Evolutionary conservation across 2,329 filamentous ascomycete species (phyloP).

Genomic region (Septoria linicola): DNA sequence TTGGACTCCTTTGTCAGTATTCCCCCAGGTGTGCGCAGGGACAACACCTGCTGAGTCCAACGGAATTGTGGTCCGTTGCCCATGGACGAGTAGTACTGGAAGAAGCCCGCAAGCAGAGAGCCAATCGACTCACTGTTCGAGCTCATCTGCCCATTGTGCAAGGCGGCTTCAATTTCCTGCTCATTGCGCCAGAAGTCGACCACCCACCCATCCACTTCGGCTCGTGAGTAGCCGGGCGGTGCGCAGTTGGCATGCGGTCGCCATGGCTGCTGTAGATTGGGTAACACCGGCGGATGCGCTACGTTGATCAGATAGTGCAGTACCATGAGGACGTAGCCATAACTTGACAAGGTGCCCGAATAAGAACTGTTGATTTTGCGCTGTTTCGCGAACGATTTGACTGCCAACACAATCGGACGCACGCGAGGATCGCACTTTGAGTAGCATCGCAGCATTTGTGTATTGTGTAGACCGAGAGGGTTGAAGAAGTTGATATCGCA

Average conservation of each 20-base stretch:
- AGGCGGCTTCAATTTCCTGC: constrained; percentile 63
- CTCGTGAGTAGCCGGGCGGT: constrained; percentile 27
- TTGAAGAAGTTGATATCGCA: constrained; percentile 93
- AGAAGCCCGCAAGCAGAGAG: constrained; percentile 75
- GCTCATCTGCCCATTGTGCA: constrained; percentile 59
- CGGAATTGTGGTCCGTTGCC: constrained; percentile 65
- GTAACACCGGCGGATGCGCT: constrained; percentile 74
- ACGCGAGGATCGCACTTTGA: constrained; percentile 76
- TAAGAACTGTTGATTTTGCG: constrained; percentile 86
- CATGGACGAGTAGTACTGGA: constrained; percentile 71
- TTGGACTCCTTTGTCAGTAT: constrained; percentile 73
- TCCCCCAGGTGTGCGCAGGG: constrained; percentile 68
- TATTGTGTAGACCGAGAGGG: constrained; percentile 79
- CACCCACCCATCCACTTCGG: constrained; percentile 55
- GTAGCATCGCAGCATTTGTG: constrained; percentile 78
- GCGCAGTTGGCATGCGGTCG: constrained; percentile 42
- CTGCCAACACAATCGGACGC: constrained; percentile 73
- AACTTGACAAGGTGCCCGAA: constrained; percentile 80
- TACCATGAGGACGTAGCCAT: constrained; percentile 90
- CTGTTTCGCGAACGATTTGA: constrained; percentile 87
- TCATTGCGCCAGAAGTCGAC: constrained; percentile 79
- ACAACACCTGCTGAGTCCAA: constrained; percentile 78
- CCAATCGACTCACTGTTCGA: constrained; percentile 70
- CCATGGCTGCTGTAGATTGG: constrained; percentile 69
- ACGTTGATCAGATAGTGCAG: constrained; percentile 87